Base-by-base conservation (phyloP, 257 asterid genomes). In the Linderniella brevidens region DNA sequence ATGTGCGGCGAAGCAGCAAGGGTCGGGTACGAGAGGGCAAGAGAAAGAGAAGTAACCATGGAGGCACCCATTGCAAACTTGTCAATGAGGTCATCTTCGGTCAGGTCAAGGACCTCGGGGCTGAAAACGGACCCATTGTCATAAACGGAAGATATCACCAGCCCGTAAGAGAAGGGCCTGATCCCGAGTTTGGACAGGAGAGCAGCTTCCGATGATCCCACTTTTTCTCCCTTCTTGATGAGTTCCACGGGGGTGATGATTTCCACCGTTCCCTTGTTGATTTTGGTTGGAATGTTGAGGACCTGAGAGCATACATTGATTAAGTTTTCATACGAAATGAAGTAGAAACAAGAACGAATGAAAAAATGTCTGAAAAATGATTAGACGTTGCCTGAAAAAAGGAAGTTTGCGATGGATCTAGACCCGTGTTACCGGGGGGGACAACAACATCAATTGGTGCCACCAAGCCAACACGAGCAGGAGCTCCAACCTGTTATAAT, bases 221-320 rank as follows among this genome's bases (percentile, higher is more conserved):
- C 98, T 73, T 84, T 88, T 1, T 84, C 96, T 15, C 98, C 98
- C 82, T 90, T 90, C 76, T 62, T 82, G 68, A 90, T 75, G 15
- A 90, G 93, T 64, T 90, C 98, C 13, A 85, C 98, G 4, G 98
- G 98, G 13, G 98, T 90, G 60, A 90, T 75, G 19, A 90, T 90
- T 61, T 90, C 98, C 1, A 90, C 98, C 18, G 96, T 90, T 25
- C 98, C 96, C 82, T 88, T 88, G 92, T 88, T 88, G 61, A 88
- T 88, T 72, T 88, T 88, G 25, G 98, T 88, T 19, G 98, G 96
- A 37, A 90, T 90, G 68, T 90, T 81, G 25, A 90, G 88, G 43
- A 80, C 96, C 95, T 86, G 65, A 4, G 18, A 8, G 16, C 32
- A 11, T 3, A 36, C 0, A 1, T 15, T 13, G 11, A 3, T 43